Conservation (phyloP, 2,329 filamentous ascomycete species). For the Metarhizium rileyi region DNA sequence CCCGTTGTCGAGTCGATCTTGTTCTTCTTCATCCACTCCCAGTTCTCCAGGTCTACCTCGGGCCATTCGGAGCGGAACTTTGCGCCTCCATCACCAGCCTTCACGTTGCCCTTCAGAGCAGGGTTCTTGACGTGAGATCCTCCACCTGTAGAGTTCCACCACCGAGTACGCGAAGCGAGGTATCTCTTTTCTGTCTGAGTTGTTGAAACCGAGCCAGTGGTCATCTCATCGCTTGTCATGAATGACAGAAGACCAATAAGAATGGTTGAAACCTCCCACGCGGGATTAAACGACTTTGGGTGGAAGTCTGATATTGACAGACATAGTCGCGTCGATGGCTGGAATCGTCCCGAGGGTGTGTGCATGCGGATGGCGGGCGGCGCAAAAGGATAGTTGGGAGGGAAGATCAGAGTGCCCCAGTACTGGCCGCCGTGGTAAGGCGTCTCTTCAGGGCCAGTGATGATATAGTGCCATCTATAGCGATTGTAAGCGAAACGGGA, state of each 20-base stretch:
- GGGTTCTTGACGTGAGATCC: conserved; percentile 55
- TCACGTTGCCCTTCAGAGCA: conserved; percentile 65
- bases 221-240: conserved; percentile 99
- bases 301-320: conserved; percentile 97
- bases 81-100: conserved; percentile 81
- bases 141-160: conserved; percentile 96
- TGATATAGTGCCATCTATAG: conserved; percentile 80
- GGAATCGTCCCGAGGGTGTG: conserved; percentile 91
- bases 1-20: conserved; percentile 72
- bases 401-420: conserved; percentile 95
- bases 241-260: conserved; percentile 89
- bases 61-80: conserved; percentile 89
- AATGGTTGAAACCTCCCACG: conserved; percentile 97
- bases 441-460: conserved; percentile 87
- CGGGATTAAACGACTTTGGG: conserved; percentile 94
- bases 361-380: conserved; percentile 98
- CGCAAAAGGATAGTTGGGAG: conserved; percentile 92
- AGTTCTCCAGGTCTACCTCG: conserved; percentile 81
- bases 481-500: background rate
- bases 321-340: conserved; percentile 83
- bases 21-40: conserved; percentile 80
- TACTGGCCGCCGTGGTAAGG: conserved; percentile 94
- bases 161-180: conserved; percentile 68
- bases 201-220: conserved; percentile 77
- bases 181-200: conserved; percentile 67